phyloP scores from a whole-genome alignment of 345 rosid genomes.

The Eucalyptus victrix region DNA sequence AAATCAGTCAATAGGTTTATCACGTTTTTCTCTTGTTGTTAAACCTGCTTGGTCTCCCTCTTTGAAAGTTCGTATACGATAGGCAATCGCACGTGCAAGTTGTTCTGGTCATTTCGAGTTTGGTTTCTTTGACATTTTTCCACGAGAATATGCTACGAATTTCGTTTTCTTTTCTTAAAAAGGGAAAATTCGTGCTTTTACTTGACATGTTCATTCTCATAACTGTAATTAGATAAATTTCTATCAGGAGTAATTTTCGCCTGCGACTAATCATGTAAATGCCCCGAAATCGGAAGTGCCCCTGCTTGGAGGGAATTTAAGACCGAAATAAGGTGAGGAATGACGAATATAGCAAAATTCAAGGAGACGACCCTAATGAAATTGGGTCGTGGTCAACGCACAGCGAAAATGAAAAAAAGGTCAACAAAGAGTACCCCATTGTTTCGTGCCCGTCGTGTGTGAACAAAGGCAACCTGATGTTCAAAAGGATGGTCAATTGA shows the following conservation, averaged over 20 bases:
- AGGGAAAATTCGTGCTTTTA: background rate
- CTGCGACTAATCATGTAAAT: background rate
- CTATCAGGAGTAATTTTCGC: background rate
- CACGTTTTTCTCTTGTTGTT: background rate
- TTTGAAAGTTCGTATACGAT: background rate
- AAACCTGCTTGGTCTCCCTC: background rate
- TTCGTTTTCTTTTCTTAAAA: background rate
- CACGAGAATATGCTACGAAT: background rate
- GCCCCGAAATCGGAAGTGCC: too few species aligned
- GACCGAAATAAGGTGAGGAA: background rate
- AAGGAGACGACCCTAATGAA: background rate
- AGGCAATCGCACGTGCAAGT: background rate
- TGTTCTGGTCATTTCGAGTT: background rate
- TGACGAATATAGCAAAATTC: background rate
- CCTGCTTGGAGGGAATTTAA: background rate
- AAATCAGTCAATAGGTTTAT: background rate
- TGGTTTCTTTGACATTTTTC: background rate
- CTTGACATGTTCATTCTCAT: background rate
- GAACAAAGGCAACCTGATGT: background rate
- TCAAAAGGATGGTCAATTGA: background rate
- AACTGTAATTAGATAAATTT: background rate
- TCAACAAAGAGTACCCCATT: background rate
- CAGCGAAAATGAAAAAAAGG: background rate
- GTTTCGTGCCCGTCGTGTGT: background rate
- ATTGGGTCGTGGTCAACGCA: background rate